Conservation (phyloP, 2,329 filamentous ascomycete species). For the Xylariaceae sp. region DNA sequence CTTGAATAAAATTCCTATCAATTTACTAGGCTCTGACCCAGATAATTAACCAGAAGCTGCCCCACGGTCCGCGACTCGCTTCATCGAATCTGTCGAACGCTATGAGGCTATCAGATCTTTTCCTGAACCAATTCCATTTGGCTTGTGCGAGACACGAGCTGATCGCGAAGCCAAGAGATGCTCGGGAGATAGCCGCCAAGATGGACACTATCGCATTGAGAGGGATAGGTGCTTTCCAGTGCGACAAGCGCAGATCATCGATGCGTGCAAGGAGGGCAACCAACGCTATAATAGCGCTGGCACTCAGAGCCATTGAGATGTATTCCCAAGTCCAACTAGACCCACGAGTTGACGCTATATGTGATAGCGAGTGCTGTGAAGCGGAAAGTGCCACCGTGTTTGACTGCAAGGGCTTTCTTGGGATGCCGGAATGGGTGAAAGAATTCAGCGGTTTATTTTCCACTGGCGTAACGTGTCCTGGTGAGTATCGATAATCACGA, state of each 20-base stretch:
- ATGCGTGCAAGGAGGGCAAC: conserved; percentile 22
- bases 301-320: conserved; percentile 17
- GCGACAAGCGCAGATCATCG: conserved; percentile 15
- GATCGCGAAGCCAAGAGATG: conserved; percentile 31
- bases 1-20: neutral
- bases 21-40: conserved; percentile 28
- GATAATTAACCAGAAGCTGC: conserved; percentile 31
- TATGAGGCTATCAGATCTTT: conserved; percentile 22
- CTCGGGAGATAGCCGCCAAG: conserved; percentile 26
- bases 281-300: conserved; percentile 13
- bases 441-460: too few species aligned
- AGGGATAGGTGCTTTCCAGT: conserved; percentile 27
- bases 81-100: conserved; percentile 36
- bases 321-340: conserved; percentile 32
- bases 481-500: too few species aligned
- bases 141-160: conserved; percentile 33
- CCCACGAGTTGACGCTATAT: too few species aligned
- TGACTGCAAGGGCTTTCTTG: too few species aligned
- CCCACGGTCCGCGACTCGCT: conserved; percentile 34
- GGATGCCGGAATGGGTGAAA: too few species aligned
- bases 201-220: conserved; percentile 30
- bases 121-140: conserved; percentile 36
- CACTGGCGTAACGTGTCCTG: too few species aligned
- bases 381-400: too few species aligned
- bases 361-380: too few species aligned